Evolutionary conservation across 139 green algal genomes (phyloP), one percentile per base, ranked within the genome.

Genomic region (Coelastrella sp.): DNA sequence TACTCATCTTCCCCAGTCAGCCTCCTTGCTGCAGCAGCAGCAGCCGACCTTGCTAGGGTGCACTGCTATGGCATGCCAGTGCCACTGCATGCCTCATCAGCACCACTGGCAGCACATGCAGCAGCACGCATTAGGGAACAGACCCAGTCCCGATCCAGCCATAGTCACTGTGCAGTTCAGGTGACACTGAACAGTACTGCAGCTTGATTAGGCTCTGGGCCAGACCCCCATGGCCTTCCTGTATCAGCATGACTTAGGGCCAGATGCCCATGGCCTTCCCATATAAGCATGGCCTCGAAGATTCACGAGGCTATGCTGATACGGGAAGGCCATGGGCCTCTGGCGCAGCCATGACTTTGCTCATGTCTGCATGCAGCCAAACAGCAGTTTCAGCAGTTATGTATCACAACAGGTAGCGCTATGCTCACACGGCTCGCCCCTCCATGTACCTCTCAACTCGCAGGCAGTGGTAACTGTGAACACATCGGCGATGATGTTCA

Each of bases 401-500:
- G n/a, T n/a, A n/a, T n/a, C n/a, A n/a, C n/a, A n/a, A n/a, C n/a
- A n/a, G n/a, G n/a, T 49, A 49, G 35, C 35, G 35, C 35, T 3
- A 49, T 49, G 35, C 35, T 49, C 35, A 49, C 35, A 49, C 35
- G 35, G 35, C 35, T 49, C n/a, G n/a, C n/a, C 24, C 7, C 9
- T 20, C 9, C 5, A 35, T 4, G 24, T 81, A 12, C 74, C 74
- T 35, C 74, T 58, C 74, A 15, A 1, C 17, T 79, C 60, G 65
- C 87, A 91, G 91, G 91, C 72, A 90, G n/a, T 17, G 91, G 91
- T 80, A 89, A 20, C 89, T 86, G 7, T 58, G 85, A 90, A 9
- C 91, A 94, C 74, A 90, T 94, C 15, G 91, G 90, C 10, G 89
- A 92, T 61, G 78, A 92, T 81, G 85, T 94, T 65, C n/a, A 58